phyloP scores from a whole-genome alignment of 2,329 filamentous ascomycete genomes.

The Raffaelea arxii region DNA sequence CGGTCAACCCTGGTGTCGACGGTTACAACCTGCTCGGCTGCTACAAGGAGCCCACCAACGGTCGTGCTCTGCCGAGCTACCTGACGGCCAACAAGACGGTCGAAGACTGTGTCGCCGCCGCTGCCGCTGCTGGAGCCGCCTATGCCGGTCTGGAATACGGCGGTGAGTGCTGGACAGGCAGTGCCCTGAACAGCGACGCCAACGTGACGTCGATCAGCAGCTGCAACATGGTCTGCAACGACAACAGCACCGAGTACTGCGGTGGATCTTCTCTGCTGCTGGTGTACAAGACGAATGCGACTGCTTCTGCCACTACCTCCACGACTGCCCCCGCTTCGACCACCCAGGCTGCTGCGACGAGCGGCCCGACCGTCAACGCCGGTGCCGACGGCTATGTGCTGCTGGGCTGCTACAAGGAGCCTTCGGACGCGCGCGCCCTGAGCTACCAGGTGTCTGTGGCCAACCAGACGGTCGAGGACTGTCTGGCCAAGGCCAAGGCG shows the following conservation, averaged over 20 bases:
- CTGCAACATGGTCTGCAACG: constrained; percentile 42
- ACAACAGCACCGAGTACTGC: constrained; percentile 13
- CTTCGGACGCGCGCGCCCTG: constrained; percentile 39
- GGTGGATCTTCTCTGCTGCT: constrained; percentile 10
- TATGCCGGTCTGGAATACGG: constrained; percentile 31
- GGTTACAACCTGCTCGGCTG: constrained; percentile 22
- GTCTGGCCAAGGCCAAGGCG: constrained; percentile 33
- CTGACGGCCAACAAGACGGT: constrained; percentile 12
- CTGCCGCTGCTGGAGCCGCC: constrained; percentile 12
- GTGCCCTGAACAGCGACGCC: constrained; percentile 30
- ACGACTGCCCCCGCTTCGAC: constrained; percentile 20
- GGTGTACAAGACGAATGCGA: constrained; percentile 9
- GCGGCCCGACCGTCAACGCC: constrained; percentile 20
- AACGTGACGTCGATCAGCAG: constrained; percentile 29
- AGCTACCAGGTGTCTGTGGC: constrained; percentile 28
- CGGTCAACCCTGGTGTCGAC: constrained; percentile 22
- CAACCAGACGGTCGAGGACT: constrained; percentile 37
- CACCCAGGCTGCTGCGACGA: constrained; percentile 4
- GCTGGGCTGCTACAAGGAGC: constrained; percentile 52
- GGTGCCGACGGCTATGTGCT: constrained; percentile 19
- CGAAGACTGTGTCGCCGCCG: constrained; percentile 10
- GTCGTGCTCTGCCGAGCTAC: constrained; percentile 11
- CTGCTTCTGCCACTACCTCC: constrained; percentile 20
- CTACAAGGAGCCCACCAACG: constrained; percentile 16
- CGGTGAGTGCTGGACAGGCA: constrained; percentile 47